Evolutionary conservation across 306 rosid species (phyloP), one percentile per base, ranked within the genome.

Genomic region (Trifolium repens): DNA sequence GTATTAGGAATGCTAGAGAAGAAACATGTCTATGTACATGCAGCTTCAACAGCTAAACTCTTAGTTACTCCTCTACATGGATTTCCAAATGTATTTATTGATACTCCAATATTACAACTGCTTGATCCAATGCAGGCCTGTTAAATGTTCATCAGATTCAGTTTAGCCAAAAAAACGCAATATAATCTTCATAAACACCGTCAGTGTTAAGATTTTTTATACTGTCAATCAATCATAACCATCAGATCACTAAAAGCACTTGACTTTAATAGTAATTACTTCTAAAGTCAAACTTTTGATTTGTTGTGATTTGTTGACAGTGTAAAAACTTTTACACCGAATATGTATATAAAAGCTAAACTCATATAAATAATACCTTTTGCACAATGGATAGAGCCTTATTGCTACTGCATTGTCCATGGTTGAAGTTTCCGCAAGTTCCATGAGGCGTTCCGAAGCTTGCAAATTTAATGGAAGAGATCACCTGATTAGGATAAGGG

Each of bases 121-220:
- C 82, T 92, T 34, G 89, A 89, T 86, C 97, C 99, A 77, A 92
- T 65, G 77, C 96, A 94, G 50, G 96, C 96, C 97, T 91, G 88
- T 76, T 55, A 30, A 30, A 69, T 19, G 26, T 12, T 26, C 60
- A 47, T 4, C 9, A 49, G 5, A 15, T 5, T 84, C 9, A 46
- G 7, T 46, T 12, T 46, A 46, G 52, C 1, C 15, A 7, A 46
- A 46, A 46, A 46, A 39, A 8, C 6, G 9, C 9, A 39, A 39
- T 8, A 39, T 39, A 39, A 39, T 7, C 9, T 5, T 39, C 9
- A 39, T 39, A 8, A 7, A 39, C 9, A 39, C 9, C 9, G 42
- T 39, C 42, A 0, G 42, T 37, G 40, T 37, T 37, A 37, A 37
- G 40, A 37, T 37, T 37, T 37, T 37, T 37, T 37, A 37, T 8